These are phyloP conservation scores for Neofusicoccum ribis DNA, from an alignment of 2,329 filamentous ascomycete genomes.

Conservation along the genomic window DNA sequence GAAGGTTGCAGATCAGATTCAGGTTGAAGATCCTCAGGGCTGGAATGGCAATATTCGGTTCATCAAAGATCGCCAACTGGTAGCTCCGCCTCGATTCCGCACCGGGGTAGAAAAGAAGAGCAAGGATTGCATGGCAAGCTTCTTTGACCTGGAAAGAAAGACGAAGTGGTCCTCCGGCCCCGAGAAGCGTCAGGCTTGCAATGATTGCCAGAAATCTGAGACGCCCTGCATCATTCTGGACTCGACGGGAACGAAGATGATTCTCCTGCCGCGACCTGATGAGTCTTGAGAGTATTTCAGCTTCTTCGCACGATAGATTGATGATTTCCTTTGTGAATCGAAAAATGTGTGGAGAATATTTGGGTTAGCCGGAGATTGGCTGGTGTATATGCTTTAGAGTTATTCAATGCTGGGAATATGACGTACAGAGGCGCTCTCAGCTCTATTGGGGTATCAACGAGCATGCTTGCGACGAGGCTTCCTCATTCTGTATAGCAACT, in stretches of 20 bases:
- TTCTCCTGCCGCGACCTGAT: background rate
- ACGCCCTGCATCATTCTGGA: background rate
- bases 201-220: background rate
- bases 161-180: background rate
- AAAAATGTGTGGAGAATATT: no score
- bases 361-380: no score
- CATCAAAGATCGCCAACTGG: background rate
- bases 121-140: background rate
- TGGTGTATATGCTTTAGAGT: no score
- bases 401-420: no score
- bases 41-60: background rate
- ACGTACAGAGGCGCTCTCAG: no score
- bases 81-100: background rate
- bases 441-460: no score
- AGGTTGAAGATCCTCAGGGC: background rate
- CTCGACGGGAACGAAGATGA: background rate
- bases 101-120: background rate
- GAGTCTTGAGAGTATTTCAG: no score
- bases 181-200: background rate
- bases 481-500: no score
- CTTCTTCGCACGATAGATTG: background rate
- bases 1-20: background rate
- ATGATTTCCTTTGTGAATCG: background rate
- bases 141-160: background rate
- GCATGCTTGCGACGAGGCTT: no score